A percentile compares a stretch with the other conserved stretches of the same genome.
phyloP scores from a whole-genome alignment of 805 yeast genomes.

The Diddensiella transvaalensis region DNA sequence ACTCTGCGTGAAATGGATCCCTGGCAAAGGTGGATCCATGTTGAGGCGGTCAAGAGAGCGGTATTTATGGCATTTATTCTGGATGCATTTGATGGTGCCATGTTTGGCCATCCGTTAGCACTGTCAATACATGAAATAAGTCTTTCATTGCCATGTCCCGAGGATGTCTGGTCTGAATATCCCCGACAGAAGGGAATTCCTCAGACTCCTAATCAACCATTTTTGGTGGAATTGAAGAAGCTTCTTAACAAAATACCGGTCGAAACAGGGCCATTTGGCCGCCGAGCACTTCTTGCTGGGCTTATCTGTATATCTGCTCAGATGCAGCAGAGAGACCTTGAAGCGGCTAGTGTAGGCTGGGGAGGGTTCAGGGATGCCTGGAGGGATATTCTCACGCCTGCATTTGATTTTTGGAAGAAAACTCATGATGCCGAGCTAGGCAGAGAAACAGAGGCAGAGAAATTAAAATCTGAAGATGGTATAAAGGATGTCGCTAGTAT shows the following conservation, averaged over 20 bases:
- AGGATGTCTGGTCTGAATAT: conserved; percentile 50
- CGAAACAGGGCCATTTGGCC: conserved; percentile 55
- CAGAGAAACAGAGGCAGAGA: conserved; percentile 7
- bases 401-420: conserved; percentile 64
- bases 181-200: conserved; percentile 27
- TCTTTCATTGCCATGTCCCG: conserved; percentile 60
- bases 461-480: neutral
- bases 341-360: conserved; percentile 48
- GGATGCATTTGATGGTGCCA: conserved; percentile 76
- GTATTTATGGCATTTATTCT: conserved; percentile 79
- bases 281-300: conserved; percentile 64
- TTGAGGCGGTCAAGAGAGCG: conserved; percentile 71
- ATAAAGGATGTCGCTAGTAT: conserved; percentile 1
- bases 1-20: conserved; percentile 29
- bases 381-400: conserved; percentile 69
- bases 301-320: conserved; percentile 63
- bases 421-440: conserved; percentile 22
- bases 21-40: conserved; percentile 71
- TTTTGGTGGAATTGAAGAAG: conserved; percentile 55
- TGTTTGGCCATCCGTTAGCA: conserved; percentile 68
- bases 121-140: conserved; percentile 60
- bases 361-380: conserved; percentile 46
- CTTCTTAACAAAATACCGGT: conserved; percentile 51
- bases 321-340: conserved; percentile 69
- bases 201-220: conserved; percentile 33